phyloP scores from a whole-genome alignment of 2,329 filamentous ascomycete species.

The Xylariaceae sp. region DNA sequence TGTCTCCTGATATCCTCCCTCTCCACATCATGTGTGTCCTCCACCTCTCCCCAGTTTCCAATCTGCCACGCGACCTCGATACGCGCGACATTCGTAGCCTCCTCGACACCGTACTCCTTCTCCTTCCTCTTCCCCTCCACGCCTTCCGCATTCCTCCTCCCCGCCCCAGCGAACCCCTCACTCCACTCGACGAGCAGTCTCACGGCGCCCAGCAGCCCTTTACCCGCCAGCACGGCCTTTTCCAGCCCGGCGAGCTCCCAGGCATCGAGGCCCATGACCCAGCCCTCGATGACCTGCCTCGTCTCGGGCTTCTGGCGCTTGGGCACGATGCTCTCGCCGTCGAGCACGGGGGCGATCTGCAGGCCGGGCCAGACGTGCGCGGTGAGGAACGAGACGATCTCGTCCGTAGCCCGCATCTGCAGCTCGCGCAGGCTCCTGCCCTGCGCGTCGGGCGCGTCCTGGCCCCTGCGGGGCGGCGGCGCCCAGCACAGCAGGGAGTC shows the following conservation, averaged over 20 bases:
- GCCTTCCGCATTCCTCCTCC: slow-evolving; percentile 26
- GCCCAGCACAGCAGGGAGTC: slow-evolving; percentile 92
- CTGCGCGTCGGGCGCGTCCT: slow-evolving; percentile 35
- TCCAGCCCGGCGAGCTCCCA: slow-evolving; percentile 88
- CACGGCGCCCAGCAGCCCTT: slow-evolving; percentile 74
- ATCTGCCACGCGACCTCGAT: slow-evolving; percentile 90
- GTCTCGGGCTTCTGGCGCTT: slow-evolving; percentile 67
- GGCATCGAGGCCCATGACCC: slow-evolving; percentile 65
- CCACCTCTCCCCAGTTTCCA: slow-evolving; percentile 88
- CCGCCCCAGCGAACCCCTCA: slow-evolving; percentile 56
- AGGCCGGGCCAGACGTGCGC: slow-evolving; percentile 78
- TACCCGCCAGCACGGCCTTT: slow-evolving; percentile 74
- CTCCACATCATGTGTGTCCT: slow-evolving; percentile 96
- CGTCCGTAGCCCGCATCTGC: slow-evolving; percentile 64
- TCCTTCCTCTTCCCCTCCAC: slow-evolving; percentile 34
- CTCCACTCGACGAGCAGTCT: slow-evolving; percentile 85
- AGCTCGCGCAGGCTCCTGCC: slow-evolving; percentile 61
- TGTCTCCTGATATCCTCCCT: slow-evolving; percentile 84
- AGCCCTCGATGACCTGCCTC: slow-evolving; percentile 69
- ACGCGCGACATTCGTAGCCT: slow-evolving; percentile 71
- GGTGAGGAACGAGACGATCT: slow-evolving; percentile 67
- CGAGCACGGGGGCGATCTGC: slow-evolving; percentile 73
- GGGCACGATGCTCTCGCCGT: slow-evolving; percentile 70
- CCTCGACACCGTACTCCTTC: slow-evolving; percentile 67
- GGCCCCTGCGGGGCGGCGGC: slow-evolving; percentile 43